Percentiles rank a stretch among this genome's conserved stretches.
Conservation (phyloP, 1,284 basidiomycete species). For the Ceratobasidium sp. region DNA sequence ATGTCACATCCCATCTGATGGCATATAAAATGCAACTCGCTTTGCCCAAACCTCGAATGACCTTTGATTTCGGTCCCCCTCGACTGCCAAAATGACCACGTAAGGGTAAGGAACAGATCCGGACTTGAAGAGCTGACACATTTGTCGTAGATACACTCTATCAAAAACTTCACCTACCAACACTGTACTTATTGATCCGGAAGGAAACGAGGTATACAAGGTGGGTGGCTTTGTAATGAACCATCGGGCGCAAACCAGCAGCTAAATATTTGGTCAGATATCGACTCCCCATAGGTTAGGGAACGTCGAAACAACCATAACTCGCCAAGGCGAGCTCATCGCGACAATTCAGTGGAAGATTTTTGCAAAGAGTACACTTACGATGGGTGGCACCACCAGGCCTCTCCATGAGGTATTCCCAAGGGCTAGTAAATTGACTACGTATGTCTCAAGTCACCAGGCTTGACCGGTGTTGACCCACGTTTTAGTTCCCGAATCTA, state of each 20-base stretch:
- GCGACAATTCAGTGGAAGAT: conserved; percentile 28
- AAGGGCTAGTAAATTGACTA: conserved; percentile 1
- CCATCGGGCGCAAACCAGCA: background rate
- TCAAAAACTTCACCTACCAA: conserved; percentile 14
- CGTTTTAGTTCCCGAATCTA: conserved; percentile 20
- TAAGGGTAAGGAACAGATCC: background rate
- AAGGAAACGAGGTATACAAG: conserved; percentile 11
- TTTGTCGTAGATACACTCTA: conserved; percentile 14
- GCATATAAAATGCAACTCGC: background rate
- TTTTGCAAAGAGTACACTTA: conserved; percentile 9
- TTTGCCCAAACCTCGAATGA: background rate
- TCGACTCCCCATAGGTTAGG: background rate
- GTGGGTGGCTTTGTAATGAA: background rate
- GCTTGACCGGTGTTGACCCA: background rate
- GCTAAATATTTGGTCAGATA: background rate
- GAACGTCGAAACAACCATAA: conserved; percentile 22
- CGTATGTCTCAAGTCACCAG: background rate
- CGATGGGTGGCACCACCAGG: conserved; percentile 22
- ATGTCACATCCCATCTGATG: no score
- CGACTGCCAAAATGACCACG: conserved; percentile 19
- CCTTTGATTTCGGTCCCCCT: background rate
- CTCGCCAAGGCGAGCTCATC: background rate
- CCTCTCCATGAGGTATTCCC: conserved; percentile 30
- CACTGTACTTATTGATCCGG: conserved; percentile 21
- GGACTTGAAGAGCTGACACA: no score